phyloP scores from a whole-genome alignment of 2,329 filamentous ascomycete genomes.

The Ilyonectria mors-panacis region DNA sequence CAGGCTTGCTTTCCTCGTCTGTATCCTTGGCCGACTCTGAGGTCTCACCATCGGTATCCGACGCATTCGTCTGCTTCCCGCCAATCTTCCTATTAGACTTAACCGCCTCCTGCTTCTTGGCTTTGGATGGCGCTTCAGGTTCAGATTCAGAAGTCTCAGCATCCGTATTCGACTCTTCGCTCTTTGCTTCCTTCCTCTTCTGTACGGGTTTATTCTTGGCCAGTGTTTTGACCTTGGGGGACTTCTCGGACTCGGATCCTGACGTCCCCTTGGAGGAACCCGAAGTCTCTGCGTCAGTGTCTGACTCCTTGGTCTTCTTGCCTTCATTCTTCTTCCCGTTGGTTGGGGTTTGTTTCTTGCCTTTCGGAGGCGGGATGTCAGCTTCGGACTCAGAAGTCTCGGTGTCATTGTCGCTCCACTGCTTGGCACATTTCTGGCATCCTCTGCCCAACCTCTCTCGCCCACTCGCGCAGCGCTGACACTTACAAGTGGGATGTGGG shows the following conservation, averaged over 20 bases:
- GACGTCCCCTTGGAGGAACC: slow-evolving; percentile 42
- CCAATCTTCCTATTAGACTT: slow-evolving; percentile 29
- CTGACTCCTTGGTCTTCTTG: slow-evolving; percentile 42
- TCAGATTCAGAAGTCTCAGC: slow-evolving; percentile 38
- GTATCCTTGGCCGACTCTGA: slow-evolving; percentile 35
- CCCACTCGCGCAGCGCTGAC: slow-evolving; percentile 44
- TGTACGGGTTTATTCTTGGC: slow-evolving; percentile 31
- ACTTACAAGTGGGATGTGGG: slow-evolving; percentile 52
- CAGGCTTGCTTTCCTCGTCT: slow-evolving; percentile 31
- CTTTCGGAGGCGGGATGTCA: slow-evolving; percentile 33
- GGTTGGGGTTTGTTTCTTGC: slow-evolving; percentile 38
- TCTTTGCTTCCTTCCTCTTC: slow-evolving; percentile 34
- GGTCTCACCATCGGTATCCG: slow-evolving; percentile 32
- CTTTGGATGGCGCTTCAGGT: slow-evolving; percentile 28
- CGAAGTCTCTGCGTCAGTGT: slow-evolving; percentile 45
- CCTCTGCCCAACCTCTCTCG: slow-evolving; percentile 41
- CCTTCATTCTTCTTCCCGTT: slow-evolving; percentile 40
- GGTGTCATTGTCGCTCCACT: slow-evolving; percentile 14
- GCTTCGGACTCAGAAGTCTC: slow-evolving; percentile 42
- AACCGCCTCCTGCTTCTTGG: slow-evolving; percentile 31
- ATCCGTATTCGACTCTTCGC: slow-evolving; percentile 32
- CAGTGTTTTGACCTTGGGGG: slow-evolving; percentile 29
- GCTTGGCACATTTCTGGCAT: slow-evolving; percentile 39
- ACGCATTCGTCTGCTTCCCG: slow-evolving; percentile 29
- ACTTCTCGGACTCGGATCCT: slow-evolving; percentile 36